A percentile compares a stretch with the other conserved stretches of the same genome.
phyloP scores from a whole-genome alignment of 2,329 filamentous ascomycete species.

The Phoma sp. region DNA sequence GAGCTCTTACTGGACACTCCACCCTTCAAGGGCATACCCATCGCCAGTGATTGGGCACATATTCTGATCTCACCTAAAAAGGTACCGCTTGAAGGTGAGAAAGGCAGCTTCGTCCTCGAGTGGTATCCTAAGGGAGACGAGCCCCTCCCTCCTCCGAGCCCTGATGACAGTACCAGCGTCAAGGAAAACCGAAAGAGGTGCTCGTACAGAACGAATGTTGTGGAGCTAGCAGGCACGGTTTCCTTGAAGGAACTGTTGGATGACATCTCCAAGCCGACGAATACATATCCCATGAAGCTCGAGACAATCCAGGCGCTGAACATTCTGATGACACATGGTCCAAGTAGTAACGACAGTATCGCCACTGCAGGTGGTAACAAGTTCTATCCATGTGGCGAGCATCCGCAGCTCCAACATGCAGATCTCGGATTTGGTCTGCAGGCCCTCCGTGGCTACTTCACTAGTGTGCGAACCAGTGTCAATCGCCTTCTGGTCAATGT shows the following conservation, averaged over 20 bases:
- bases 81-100: slow-evolving; percentile 20
- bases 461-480: slow-evolving; percentile 65
- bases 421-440: slow-evolving; percentile 60
- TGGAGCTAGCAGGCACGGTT: slow-evolving; percentile 29
- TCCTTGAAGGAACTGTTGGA: slow-evolving; percentile 51
- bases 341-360: slow-evolving; percentile 51
- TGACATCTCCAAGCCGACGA: slow-evolving; percentile 49
- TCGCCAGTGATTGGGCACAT: slow-evolving; percentile 51
- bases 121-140: slow-evolving; percentile 38
- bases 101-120: slow-evolving; percentile 13
- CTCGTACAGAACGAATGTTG: slow-evolving; percentile 27
- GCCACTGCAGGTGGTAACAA: slow-evolving; percentile 60
- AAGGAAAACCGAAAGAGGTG: slow-evolving; percentile 25
- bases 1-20: slow-evolving; percentile 50
- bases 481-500: slow-evolving; percentile 66
- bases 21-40: slow-evolving; percentile 36
- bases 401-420: slow-evolving; percentile 49
- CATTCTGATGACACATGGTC: slow-evolving; percentile 59
- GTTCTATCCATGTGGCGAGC: slow-evolving; percentile 51
- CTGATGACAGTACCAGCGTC: slow-evolving; percentile 23
- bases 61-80: slow-evolving; percentile 34
- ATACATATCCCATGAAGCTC: slow-evolving; percentile 52
- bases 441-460: slow-evolving; percentile 66
- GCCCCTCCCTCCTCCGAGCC: slow-evolving; percentile 22
- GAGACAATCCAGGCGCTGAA: slow-evolving; percentile 65